These are phyloP conservation scores for Cynara cardunculus DNA, from an alignment of 129 eudicot genomes.

Conservation along the genomic window DNA sequence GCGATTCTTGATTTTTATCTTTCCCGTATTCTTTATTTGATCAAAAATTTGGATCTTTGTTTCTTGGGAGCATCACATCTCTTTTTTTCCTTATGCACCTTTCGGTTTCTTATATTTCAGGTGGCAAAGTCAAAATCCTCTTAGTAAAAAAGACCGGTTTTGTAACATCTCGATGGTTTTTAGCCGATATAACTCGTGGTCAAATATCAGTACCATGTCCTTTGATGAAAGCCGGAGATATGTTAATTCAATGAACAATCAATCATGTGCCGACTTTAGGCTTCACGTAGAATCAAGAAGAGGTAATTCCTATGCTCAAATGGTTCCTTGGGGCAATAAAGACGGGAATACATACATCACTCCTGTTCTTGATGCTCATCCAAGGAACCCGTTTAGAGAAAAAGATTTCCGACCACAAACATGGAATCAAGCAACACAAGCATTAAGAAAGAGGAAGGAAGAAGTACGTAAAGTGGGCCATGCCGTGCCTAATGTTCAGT, in stretches of 20 bases:
- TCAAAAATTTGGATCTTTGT: background rate
- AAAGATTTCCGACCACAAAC: background rate
- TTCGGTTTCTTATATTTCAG: conserved; percentile 35
- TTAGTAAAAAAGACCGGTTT: conserved; percentile 19
- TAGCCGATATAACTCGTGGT: conserved; percentile 28
- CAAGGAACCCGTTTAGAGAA: background rate
- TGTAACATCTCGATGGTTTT: conserved; percentile 14
- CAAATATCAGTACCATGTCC: conserved; percentile 30
- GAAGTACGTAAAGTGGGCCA: background rate
- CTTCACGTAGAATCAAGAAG: conserved; percentile 20
- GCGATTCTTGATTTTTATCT: background rate
- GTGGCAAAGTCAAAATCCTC: conserved; percentile 35
- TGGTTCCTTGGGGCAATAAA: conserved; percentile 27
- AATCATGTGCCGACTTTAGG: conserved; percentile 15
- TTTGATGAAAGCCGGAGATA: conserved; percentile 16
- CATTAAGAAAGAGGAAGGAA: too few relatives aligned
- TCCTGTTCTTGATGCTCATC: background rate
- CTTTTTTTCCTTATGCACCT: background rate
- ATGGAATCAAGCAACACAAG: conserved; percentile 19
- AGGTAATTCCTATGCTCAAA: conserved; percentile 25
- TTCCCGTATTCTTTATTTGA: background rate
- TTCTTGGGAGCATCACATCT: background rate
- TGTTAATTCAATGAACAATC: background rate
- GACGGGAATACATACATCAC: background rate
- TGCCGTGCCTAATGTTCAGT: conserved; percentile 14